Percentiles rank a stretch among this genome's conserved stretches.
phyloP scores from a whole-genome alignment of 208 protist genomes.

The Leishmania mexicana region DNA sequence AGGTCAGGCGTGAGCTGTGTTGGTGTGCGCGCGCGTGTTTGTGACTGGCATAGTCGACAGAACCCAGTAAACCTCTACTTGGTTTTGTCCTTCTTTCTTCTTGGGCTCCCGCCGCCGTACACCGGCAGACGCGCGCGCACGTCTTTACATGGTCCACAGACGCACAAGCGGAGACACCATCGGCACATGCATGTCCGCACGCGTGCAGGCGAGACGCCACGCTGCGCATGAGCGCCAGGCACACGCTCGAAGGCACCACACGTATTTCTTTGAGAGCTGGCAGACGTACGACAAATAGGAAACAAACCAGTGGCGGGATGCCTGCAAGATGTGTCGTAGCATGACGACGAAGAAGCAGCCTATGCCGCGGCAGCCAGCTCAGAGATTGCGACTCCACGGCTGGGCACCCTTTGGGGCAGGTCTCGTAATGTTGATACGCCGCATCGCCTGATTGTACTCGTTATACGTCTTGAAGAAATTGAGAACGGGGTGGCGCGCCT shows the following conservation, averaged over 20 bases:
- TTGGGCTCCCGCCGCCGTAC: neutral
- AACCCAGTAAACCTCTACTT: neutral
- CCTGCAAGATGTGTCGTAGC: neutral
- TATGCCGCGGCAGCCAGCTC: neutral
- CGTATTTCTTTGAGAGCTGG: neutral
- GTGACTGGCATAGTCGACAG: neutral
- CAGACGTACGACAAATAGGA: neutral
- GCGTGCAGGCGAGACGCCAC: neutral
- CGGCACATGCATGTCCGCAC: neutral
- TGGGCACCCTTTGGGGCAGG: constrained; percentile 64
- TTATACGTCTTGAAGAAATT: constrained; percentile 90
- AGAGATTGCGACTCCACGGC: constrained; percentile 84
- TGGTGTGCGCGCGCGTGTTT: neutral
- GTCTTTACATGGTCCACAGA: too few species aligned
- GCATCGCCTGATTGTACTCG: constrained; percentile 82
- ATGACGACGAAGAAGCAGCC: neutral
- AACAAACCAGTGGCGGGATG: neutral
- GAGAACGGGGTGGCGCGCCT: constrained; percentile 80
- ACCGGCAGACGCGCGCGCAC: too few species aligned
- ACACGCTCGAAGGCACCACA: neutral
- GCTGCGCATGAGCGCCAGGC: neutral
- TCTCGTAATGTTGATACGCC: constrained; percentile 83
- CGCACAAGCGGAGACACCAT: neutral
- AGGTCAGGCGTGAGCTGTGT: neutral
- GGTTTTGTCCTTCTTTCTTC: neutral